phyloP scores from a whole-genome alignment of 352 stramenopile genomes.

The Globisporangium canariense region DNA sequence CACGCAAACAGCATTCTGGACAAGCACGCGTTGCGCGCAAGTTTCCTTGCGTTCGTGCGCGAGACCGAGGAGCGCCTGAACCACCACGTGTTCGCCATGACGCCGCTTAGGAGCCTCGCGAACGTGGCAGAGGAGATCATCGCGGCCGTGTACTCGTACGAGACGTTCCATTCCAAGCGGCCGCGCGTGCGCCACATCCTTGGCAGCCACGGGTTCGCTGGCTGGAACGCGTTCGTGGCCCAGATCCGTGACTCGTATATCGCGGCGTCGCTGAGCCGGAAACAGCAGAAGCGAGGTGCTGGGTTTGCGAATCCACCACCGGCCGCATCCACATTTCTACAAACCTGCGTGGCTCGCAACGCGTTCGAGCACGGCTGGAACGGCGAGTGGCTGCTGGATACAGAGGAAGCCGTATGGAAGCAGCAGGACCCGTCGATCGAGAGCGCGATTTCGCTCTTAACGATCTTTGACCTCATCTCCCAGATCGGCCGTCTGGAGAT shows the following conservation, averaged over 20 bases:
- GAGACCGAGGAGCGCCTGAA: constrained; percentile 47
- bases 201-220: constrained; percentile 42
- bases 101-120: constrained; percentile 31
- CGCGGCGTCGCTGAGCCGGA: not conserved
- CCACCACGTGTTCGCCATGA: constrained; percentile 39
- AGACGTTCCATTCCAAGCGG: constrained; percentile 40
- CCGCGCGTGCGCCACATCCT: constrained; percentile 48
- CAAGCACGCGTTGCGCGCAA: constrained; percentile 41
- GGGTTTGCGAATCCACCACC: too few species aligned
- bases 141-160: constrained; percentile 52
- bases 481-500: constrained; percentile 45
- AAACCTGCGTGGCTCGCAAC: constrained; percentile 21
- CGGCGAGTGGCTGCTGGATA: constrained; percentile 50
- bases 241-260: constrained; percentile 71
- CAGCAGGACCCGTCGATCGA: constrained; percentile 13
- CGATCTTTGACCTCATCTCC: constrained; percentile 43
- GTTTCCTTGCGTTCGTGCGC: constrained; percentile 40
- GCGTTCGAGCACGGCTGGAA: constrained; percentile 43
- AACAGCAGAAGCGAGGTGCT: not conserved
- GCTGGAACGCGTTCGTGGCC: constrained; percentile 56
- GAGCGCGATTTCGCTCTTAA: constrained; percentile 34
- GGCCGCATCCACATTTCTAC: not conserved
- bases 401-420: constrained; percentile 41
- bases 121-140: constrained; percentile 64
- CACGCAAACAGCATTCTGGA: constrained; percentile 29